These are phyloP conservation scores for Scalesia atractyloides DNA, from an alignment of 129 eudicot genomes.

Conservation along the genomic window DNA sequence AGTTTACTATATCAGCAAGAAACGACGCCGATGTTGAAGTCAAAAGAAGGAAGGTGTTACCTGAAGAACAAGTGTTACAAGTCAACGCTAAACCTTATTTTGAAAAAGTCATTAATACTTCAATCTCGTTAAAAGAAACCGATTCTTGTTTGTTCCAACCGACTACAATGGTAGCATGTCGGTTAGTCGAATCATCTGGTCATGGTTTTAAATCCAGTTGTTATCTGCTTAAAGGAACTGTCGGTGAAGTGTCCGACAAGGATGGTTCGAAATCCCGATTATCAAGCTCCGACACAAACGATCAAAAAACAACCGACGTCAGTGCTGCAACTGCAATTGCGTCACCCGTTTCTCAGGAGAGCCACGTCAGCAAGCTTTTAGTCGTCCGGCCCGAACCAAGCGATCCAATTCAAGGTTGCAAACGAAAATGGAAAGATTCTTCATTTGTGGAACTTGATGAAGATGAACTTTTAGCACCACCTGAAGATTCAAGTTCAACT, in stretches of 20 bases:
- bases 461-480: constrained; percentile 47
- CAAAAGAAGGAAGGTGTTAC: constrained; percentile 59
- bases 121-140: constrained; percentile 45
- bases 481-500: constrained; percentile 51
- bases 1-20: constrained; percentile 30
- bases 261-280: constrained; percentile 38
- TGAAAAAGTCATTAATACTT: constrained; percentile 38
- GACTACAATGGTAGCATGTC: constrained; percentile 46
- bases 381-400: constrained; percentile 38
- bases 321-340: constrained; percentile 58
- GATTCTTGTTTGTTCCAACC: constrained; percentile 42
- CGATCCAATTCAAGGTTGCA: constrained; percentile 28
- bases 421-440: constrained; percentile 28
- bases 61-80: constrained; percentile 39
- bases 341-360: constrained; percentile 94
- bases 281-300: constrained; percentile 43
- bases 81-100: constrained; percentile 46
- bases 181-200: constrained; percentile 76
- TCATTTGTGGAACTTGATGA: constrained; percentile 61
- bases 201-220: constrained; percentile 70
- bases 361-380: constrained; percentile 78
- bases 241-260: constrained; percentile 27
- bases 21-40: constrained; percentile 36
- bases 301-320: constrained; percentile 49
- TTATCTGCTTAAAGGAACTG: constrained; percentile 64